A percentile compares a stretch with the other conserved stretches of the same genome.
Conservation (phyloP, 2,329 filamentous ascomycete species). For the Cladosporium cucumerinum region DNA sequence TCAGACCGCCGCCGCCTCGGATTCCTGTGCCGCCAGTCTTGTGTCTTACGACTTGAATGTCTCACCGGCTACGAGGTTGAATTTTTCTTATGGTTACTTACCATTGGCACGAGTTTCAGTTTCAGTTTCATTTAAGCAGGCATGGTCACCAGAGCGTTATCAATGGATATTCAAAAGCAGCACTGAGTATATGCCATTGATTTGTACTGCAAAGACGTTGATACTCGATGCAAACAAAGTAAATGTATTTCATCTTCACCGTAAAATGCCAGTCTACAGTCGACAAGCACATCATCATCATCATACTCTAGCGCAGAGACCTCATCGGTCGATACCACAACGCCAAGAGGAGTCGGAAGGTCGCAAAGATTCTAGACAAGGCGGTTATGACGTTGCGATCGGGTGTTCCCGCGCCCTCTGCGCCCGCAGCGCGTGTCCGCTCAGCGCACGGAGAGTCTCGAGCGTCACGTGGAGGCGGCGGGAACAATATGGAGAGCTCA, state of each 20-base stretch:
- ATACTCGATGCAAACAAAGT: too few relatives aligned
- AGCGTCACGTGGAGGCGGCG: conserved; percentile 12
- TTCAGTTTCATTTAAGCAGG: neutral
- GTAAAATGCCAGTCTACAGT: neutral
- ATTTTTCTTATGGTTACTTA: neutral
- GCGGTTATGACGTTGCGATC: neutral
- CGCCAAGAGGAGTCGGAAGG: neutral
- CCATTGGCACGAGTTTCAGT: neutral
- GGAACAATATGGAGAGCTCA: conserved; percentile 3
- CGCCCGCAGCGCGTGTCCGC: neutral
- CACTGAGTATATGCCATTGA: too few relatives aligned
- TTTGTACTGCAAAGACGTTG: too few relatives aligned
- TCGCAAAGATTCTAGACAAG: conserved; percentile 1
- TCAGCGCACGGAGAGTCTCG: neutral
- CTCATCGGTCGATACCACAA: conserved; percentile 8
- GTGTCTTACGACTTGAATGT: neutral
- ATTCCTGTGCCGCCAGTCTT: neutral
- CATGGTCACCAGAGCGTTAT: neutral
- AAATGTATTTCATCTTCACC: too few relatives aligned
- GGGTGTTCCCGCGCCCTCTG: neutral
- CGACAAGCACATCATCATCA: neutral
- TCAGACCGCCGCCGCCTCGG: neutral
- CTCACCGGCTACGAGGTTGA: neutral
- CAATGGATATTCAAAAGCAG: neutral
- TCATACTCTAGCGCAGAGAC: neutral